Evolutionary conservation across 768 basidiomycete genomes (phyloP).

Genomic region (Amanita polypyramis): DNA sequence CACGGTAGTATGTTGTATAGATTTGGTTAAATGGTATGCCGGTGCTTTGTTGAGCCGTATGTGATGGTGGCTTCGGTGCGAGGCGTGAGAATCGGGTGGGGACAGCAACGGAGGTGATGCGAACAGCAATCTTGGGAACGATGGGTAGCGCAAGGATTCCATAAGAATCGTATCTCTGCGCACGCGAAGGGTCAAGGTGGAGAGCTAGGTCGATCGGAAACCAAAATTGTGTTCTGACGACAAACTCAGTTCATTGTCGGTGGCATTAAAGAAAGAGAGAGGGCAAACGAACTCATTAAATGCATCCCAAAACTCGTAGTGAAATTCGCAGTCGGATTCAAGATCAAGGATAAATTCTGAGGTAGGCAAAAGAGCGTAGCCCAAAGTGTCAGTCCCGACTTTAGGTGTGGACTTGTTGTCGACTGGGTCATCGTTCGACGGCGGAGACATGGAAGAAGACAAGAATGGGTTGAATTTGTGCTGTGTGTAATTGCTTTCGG

Average conservation of each 20-base stretch:
- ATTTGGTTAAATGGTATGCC: not conserved
- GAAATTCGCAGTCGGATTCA: slow-evolving; percentile 1
- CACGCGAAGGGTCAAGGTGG: not conserved
- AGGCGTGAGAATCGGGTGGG: slow-evolving; percentile 1
- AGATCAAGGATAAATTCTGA: slow-evolving; percentile 1
- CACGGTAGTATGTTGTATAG: not conserved
- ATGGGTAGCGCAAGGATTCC: not conserved
- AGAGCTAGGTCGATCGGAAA: slow-evolving; percentile 2
- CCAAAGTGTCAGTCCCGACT: not conserved
- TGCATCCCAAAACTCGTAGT: slow-evolving; percentile 4
- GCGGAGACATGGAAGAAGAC: not conserved
- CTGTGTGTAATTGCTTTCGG: not conserved
- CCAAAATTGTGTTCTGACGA: not conserved
- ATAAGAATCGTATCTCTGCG: not conserved
- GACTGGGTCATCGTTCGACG: not conserved
- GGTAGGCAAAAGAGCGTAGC: not conserved
- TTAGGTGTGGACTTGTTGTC: not conserved
- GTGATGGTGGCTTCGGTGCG: not conserved
- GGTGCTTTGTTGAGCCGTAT: not conserved
- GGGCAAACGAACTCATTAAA: not conserved
- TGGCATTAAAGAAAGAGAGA: not conserved
- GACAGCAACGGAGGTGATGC: not conserved
- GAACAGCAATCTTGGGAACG: not conserved
- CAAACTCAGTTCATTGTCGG: not conserved
- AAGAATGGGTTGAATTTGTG: not conserved